A percentile compares a stretch with the other conserved stretches of the same genome.
These are phyloP conservation scores for Laguncularia racemosa DNA, from an alignment of 345 rosid species.

Conservation along the genomic window DNA sequence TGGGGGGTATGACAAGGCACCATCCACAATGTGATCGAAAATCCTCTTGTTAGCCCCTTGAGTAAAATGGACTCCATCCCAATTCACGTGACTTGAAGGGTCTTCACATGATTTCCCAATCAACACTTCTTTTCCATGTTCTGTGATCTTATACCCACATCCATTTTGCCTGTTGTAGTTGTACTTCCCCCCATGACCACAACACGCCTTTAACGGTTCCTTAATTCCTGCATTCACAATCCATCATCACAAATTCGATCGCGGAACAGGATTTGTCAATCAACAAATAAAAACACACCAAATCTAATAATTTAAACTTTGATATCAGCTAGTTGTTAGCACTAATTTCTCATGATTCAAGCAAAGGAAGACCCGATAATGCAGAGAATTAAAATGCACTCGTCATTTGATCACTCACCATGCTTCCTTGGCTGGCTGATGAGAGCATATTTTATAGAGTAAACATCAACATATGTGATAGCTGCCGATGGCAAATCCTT, in stretches of 20 bases:
- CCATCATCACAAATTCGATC: background rate
- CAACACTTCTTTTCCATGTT: slow-evolving; percentile 37
- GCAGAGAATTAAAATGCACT: too few relatives aligned
- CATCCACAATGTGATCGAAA: slow-evolving; percentile 24
- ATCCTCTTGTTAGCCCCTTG: slow-evolving; percentile 39
- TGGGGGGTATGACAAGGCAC: slow-evolving; percentile 36
- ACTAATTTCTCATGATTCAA: too few relatives aligned
- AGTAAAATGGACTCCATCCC: slow-evolving; percentile 55
- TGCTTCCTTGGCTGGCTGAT: slow-evolving; percentile 30
- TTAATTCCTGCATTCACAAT: slow-evolving; percentile 35
- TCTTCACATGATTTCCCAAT: slow-evolving; percentile 44
- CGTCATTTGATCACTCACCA: slow-evolving; percentile 18
- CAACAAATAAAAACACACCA: background rate
- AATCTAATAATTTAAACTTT: background rate
- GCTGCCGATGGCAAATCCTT: slow-evolving; percentile 38
- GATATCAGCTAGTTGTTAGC: too few relatives aligned
- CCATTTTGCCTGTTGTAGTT: slow-evolving; percentile 47
- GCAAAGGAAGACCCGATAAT: too few relatives aligned
- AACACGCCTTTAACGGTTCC: slow-evolving; percentile 55
- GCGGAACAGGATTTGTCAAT: too few relatives aligned
- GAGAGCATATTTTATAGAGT: slow-evolving; percentile 48
- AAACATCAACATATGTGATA: slow-evolving; percentile 60
- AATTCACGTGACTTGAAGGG: slow-evolving; percentile 26
- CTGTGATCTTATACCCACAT: slow-evolving; percentile 41
- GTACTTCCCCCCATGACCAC: slow-evolving; percentile 80